Evolutionary conservation across 2,329 filamentous ascomycete species (phyloP), one percentile per base, ranked within the genome.

Genomic region (Paraphoma chrysanthemicola): DNA sequence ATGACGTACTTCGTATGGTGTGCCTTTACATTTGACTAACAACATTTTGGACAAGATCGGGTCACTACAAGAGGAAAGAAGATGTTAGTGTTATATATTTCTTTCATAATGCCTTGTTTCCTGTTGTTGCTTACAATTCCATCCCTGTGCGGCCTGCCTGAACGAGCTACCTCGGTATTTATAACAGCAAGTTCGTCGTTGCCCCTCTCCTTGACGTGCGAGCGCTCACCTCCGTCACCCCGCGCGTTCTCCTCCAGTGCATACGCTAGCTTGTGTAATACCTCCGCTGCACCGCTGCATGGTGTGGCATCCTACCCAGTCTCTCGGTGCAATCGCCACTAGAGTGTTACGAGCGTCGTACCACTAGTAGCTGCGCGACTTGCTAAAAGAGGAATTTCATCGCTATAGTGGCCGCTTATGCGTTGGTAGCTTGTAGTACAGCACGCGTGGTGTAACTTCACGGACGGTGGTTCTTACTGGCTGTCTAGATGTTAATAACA

Each of bases 1-100:
- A 63, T 66, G 62, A 70, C 60, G 53, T 64, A 78, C 79, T 66
- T 80, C 75, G 56, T 78, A 79, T 0, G 79, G 79, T 16, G 75
- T 77, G n/a, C 79, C 79, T 49, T 64, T 68, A 56, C 79, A 80
- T 11, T 76, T 65, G 10, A 81, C 68, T 18, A 75, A 67, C 47
- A 79, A 57, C 78, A 81, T 80, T 16, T 8, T 38, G 49, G n/a
- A 14, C n/a, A 4, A 46, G 12, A n/a, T 11, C 33, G n/a, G 33
- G 33, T 3, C 23, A 23, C 33, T 36, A 6, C 14, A 36, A 10
- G 9, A 36, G 3, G 10, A 36, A 14, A 36, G 9, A 36, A 36
- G 33, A 36, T 10, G 33, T 36, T 10, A 10, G 33, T 10, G 16
- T 42, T 42, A 3, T 42, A n/a, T 3, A 14, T n/a, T 17, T 42